These are phyloP conservation scores for Stephania yunnanensis DNA, from an alignment of 164 flowering plant genomes.

Conservation along the genomic window DNA sequence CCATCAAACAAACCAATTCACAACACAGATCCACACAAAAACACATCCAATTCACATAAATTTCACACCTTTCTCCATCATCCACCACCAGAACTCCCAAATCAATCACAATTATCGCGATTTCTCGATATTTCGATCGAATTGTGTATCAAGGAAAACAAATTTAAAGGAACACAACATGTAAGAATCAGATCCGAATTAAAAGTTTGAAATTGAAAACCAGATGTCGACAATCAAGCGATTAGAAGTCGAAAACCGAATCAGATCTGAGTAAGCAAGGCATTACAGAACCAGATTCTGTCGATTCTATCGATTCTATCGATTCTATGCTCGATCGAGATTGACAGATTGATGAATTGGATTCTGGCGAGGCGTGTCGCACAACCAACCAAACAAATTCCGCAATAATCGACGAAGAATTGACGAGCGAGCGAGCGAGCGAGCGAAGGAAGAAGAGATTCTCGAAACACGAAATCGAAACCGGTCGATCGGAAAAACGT, in stretches of 20 bases:
- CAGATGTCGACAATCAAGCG: neutral
- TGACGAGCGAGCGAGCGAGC: no score
- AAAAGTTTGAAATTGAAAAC: neutral
- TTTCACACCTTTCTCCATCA: neutral
- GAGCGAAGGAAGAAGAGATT: neutral
- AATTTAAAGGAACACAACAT: neutral
- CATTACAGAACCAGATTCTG: neutral
- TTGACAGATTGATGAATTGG: neutral
- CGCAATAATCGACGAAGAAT: neutral
- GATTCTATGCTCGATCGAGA: neutral
- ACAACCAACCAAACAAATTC: neutral
- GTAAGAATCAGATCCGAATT: conserved; percentile 1
- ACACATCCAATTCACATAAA: neutral
- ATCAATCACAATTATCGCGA: neutral
- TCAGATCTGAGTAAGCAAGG: conserved; percentile 3
- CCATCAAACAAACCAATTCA: neutral
- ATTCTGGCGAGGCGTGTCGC: neutral
- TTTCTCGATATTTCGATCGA: neutral
- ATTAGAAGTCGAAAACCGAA: neutral
- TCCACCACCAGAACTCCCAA: neutral
- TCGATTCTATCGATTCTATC: no score
- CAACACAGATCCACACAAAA: neutral
- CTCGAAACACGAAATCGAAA: neutral
- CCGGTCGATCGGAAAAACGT: neutral
- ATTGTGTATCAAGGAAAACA: neutral